These are phyloP conservation scores for Venturia asperata DNA, from an alignment of 2,329 filamentous ascomycete species.

Conservation along the genomic window DNA sequence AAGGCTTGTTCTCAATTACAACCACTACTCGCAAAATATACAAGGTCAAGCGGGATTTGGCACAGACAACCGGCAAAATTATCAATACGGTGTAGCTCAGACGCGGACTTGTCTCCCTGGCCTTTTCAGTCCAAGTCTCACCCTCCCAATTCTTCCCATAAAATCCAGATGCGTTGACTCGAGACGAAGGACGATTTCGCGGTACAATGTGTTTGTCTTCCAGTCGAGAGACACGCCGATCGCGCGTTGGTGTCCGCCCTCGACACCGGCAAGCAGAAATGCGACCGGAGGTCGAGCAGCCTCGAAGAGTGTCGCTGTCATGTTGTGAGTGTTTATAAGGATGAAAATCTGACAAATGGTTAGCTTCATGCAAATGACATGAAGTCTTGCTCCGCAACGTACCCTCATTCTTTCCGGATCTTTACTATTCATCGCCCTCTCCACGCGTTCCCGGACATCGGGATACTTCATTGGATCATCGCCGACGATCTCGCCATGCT, in stretches of 20 bases:
- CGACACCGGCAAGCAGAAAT: slow-evolving; percentile 39
- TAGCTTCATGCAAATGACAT: slow-evolving; percentile 23
- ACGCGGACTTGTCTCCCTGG: slow-evolving; percentile 18
- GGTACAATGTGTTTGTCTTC: slow-evolving; percentile 35
- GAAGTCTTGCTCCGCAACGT: background rate
- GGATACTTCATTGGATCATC: slow-evolving; percentile 29
- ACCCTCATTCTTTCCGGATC: slow-evolving; percentile 26
- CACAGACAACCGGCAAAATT: background rate
- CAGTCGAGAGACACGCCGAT: slow-evolving; percentile 43
- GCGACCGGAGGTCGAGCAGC: slow-evolving; percentile 37
- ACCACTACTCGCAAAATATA: background rate
- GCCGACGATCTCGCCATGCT: slow-evolving; percentile 29
- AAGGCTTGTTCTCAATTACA: background rate
- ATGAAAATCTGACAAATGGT: slow-evolving; percentile 28
- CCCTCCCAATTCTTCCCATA: slow-evolving; percentile 30
- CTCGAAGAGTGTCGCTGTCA: slow-evolving; percentile 39
- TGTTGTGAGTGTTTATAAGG: slow-evolving; percentile 37
- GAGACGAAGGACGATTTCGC: slow-evolving; percentile 41
- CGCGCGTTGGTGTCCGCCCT: slow-evolving; percentile 42
- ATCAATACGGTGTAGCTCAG: background rate
- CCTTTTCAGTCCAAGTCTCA: slow-evolving; percentile 28
- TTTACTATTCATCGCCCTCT: slow-evolving; percentile 24
- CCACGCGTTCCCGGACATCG: slow-evolving; percentile 23
- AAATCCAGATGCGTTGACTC: slow-evolving; percentile 33
- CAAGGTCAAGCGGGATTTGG: too few relatives aligned